Evolutionary conservation across 306 rosid genomes (phyloP), one percentile per base, ranked within the genome.

Genomic region (Castanea sativa): DNA sequence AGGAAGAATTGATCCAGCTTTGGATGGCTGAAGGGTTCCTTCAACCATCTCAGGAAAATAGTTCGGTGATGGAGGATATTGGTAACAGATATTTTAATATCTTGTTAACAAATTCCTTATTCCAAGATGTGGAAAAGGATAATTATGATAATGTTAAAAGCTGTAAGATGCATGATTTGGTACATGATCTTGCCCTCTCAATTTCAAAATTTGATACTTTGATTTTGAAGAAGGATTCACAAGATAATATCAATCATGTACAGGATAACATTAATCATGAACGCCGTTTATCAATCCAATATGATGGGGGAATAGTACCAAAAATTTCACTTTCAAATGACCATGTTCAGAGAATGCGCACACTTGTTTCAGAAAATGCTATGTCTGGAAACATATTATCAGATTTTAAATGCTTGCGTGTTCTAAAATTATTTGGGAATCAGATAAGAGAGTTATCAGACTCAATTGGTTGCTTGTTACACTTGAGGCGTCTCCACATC

Each of bases 1-100:
- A 32, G 25, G 51, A 43, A 45, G 15, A 45, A 2, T 45, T 45
- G 2, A 10, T 45, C 10, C 52, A 0, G 0, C 1, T 0, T 45
- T 45, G 84, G 77, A 70, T 75, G 69, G 84, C 77, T 3, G 64
- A 75, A 12, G 84, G 84, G 5, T 74, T 57, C 8, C 78, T 80
- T 21, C 55, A 51, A 12, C 49, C 19, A 4, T 1, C 43, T 0
- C 5, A 55, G 51, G 67, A 65, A 19, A 57, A 10, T 41, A 52
- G 9, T 9, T 18, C 0, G 0, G 70, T 21, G 11, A 51, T 45
- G 52, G 52, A 45, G 4, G 52, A 45, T 45, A 2, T 45, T 45
- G 52, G 52, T 45, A 2, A 11, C 15, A 45, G 0, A 4, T 0
- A 45, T 45, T 45, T 45, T 45, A 15, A 45, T 45, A 45, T 45